Base-by-base conservation (phyloP, 805 yeast species). In the Wickerhamiella sergipiensis region DNA sequence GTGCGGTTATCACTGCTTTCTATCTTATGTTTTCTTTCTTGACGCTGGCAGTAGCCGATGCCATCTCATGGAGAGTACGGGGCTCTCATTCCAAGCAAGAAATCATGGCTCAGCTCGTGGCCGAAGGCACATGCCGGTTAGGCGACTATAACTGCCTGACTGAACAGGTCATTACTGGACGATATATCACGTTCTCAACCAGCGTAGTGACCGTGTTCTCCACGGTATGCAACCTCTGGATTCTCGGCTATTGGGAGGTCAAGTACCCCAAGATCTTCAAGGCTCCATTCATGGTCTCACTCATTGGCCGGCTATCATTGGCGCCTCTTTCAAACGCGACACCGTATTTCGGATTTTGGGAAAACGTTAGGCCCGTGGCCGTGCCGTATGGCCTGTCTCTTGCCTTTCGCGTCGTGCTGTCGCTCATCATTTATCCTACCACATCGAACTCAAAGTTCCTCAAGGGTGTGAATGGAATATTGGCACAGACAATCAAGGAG, bases 361-460 rank as follows among this genome's bases (percentile, higher is more conserved):
- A 44, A 9, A 52, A 52, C 22, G 63, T 59, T 8, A 47, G 56
- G 2, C 47, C 55, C 19, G 43, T 55, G 8, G 44, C 57, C 13
- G 57, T 59, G 31, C 65, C 67, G 1, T 51, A 57, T 52, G 60
- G 61, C 8, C 42, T 65, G 42, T 59, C 59, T 2, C 50, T 60
- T 15, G 59, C 62, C 0, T 47, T 61, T 8, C 50, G 57, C 18
- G 47, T 61, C 33, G 51, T 55, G 7, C 55, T 55, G 1, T 53
- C 63, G 6, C 9, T 54, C 15, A 17, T 65, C 7, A 51, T 64
- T 2, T 57, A 59, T 39, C 68, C 68, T 6, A 50, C 52, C 9
- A 57, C 67, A 1, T 59, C 67, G 1, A 59, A 54, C 42, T 52
- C 47, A 31, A 56, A 56, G 36, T 55, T 59, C 46, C 51, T 57